Evolutionary conservation across 2,329 filamentous ascomycete genomes (phyloP), one percentile per base, ranked within the genome.

Genomic region (Cladobotryum protrusum): DNA sequence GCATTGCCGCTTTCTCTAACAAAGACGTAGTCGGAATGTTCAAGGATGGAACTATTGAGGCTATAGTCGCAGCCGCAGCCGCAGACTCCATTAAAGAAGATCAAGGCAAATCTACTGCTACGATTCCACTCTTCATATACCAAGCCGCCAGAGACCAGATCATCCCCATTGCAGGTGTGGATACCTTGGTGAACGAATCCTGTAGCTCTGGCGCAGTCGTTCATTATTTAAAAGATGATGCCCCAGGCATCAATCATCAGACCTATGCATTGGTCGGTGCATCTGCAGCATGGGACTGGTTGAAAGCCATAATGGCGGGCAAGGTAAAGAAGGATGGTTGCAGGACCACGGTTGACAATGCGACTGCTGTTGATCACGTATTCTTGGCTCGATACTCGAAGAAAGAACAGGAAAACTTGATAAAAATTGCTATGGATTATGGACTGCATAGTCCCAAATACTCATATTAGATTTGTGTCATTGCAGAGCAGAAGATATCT

Each of bases 101-200:
- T 18, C 57, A 60, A 1, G 57, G 59, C 11, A 67, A 72, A 37
- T 67, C 71, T 1, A 60, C 67, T 0, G 75, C 76, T 0, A 55
- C 65, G 29, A 73, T 76, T 53, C 76, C 76, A 0, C 43, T 79
- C 3, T 75, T 73, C 52, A 60, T 74, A 1, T 78, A 79, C 58
- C 77, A 79, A 55, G 69, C 73, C 0, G 64, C 71, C 19, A 52
- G 58, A 2, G 76, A 80, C 43, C 67, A 76, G 50, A 59, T 76
- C 47, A 71, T 67, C 9, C 59, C 63, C 2, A 62, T 76, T 3
- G 60, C 57, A 3, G 67, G 71, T 15, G 76, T 71, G 3, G 74
- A 78, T 47, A 60, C 50, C 0, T 55, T 77, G 20, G 65, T 77
- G 1, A 49, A 61, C 0, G 56, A 59, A 14, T 76, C 72, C 49